These are phyloP conservation scores for Skeletonema costatum DNA, from an alignment of 108 stramenopile genomes.

Conservation along the genomic window DNA sequence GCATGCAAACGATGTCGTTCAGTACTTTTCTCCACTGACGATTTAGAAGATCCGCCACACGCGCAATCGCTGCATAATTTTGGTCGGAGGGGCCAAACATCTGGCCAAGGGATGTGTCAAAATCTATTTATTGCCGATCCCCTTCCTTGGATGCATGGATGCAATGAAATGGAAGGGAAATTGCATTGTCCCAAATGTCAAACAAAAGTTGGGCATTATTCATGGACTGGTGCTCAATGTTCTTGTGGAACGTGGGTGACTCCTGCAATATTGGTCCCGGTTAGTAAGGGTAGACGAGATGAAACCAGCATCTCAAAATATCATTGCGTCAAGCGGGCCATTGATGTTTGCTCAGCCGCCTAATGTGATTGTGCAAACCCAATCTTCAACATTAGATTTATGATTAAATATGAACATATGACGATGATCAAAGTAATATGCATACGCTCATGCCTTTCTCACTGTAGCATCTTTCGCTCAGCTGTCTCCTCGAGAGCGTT, in stretches of 20 bases:
- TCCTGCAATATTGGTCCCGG: conserved; percentile 80
- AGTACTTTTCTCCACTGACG: conserved; percentile 64
- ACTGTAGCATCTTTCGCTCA: background rate
- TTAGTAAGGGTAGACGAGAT: conserved; percentile 72
- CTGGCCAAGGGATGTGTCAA: conserved; percentile 46
- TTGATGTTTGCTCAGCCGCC: background rate
- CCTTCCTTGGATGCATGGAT: conserved; percentile 55
- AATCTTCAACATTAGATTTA: background rate
- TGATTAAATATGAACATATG: background rate
- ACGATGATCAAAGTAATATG: background rate
- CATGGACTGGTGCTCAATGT: conserved; percentile 87
- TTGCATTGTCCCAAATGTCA: conserved; percentile 76
- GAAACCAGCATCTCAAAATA: conserved; percentile 7
- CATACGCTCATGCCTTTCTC: too few species aligned
- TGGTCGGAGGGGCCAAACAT: conserved; percentile 31
- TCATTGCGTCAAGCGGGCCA: background rate
- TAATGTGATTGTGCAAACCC: background rate
- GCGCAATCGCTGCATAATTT: conserved; percentile 52
- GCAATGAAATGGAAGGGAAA: conserved; percentile 66
- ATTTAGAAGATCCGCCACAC: conserved; percentile 70
- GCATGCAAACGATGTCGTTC: conserved; percentile 79
- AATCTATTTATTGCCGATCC: conserved; percentile 65
- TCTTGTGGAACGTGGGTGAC: conserved; percentile 87
- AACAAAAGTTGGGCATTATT: conserved; percentile 75
- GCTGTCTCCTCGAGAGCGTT: background rate